phyloP scores from a whole-genome alignment of 768 basidiomycete species.

The Russula griseocarnosa region DNA sequence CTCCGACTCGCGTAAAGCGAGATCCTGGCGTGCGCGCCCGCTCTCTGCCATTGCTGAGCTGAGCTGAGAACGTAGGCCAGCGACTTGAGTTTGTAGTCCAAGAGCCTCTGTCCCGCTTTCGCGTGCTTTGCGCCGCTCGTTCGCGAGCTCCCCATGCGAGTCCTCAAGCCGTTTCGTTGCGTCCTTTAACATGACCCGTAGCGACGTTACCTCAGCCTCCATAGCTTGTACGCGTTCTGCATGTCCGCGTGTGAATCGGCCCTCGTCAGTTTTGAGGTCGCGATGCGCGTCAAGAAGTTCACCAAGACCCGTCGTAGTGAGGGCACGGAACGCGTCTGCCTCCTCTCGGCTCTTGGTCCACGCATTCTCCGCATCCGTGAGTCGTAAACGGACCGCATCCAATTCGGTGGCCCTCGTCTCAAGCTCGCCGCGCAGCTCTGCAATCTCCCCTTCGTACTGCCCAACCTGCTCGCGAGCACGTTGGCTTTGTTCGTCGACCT shows the following conservation, averaged over 20 bases:
- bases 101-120: constrained; percentile 61
- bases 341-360: constrained; percentile 93
- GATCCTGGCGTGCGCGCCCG: constrained; percentile 65
- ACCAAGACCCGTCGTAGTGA: constrained; percentile 83
- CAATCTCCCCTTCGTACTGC: constrained; percentile 71
- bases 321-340: constrained; percentile 84
- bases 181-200: constrained; percentile 80
- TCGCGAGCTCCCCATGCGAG: constrained; percentile 55
- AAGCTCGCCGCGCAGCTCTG: constrained; percentile 75
- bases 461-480: constrained; percentile 65
- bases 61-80: constrained; percentile 69
- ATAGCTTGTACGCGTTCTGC: constrained; percentile 78
- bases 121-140: constrained; percentile 61
- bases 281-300: constrained; percentile 85
- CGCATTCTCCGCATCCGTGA: constrained; percentile 81
- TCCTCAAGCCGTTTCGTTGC: constrained; percentile 68
- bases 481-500: constrained; percentile 71
- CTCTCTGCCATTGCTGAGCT: constrained; percentile 63
- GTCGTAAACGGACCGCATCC: constrained; percentile 58
- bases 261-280: constrained; percentile 80
- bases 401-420: constrained; percentile 71
- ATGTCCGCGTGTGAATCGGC: constrained; percentile 67
- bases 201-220: constrained; percentile 68
- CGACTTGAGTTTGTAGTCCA: constrained; percentile 65
- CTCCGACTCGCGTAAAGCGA: constrained; percentile 60